Conservation (phyloP, 2,329 filamentous ascomycete genomes). For the Peltaster fructicola region DNA sequence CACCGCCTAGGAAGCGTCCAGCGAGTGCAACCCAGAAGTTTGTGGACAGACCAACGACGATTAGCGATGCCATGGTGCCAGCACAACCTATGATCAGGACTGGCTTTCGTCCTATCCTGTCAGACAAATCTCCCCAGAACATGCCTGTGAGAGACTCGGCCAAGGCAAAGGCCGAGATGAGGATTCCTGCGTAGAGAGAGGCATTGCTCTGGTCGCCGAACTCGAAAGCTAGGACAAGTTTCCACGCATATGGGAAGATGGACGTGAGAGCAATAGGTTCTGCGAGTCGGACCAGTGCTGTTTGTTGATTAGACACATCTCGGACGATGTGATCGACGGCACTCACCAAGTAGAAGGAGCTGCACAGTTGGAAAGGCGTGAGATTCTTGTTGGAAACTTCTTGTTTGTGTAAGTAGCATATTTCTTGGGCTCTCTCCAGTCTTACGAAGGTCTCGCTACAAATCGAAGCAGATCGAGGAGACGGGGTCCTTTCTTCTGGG, state of each 20-base stretch:
- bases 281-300: slow-evolving; percentile 80
- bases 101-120: slow-evolving; percentile 69
- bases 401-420: slow-evolving; percentile 44
- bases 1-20: slow-evolving; percentile 59
- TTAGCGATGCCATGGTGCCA: slow-evolving; percentile 66
- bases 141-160: slow-evolving; percentile 72
- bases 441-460: slow-evolving; percentile 9
- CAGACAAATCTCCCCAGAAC: slow-evolving; percentile 73
- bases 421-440: slow-evolving; percentile 5
- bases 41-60: slow-evolving; percentile 64
- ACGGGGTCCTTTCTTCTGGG: no score
- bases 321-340: neutral
- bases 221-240: slow-evolving; percentile 59
- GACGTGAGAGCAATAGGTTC: slow-evolving; percentile 87
- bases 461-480: no score
- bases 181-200: slow-evolving; percentile 71
- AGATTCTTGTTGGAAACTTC: slow-evolving; percentile 37
- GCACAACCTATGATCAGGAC: slow-evolving; percentile 64
- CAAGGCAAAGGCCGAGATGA: slow-evolving; percentile 73
- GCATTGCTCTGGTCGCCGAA: slow-evolving; percentile 57
- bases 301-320: slow-evolving; percentile 1
- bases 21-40: slow-evolving; percentile 72
- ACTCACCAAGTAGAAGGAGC: slow-evolving; percentile 66
- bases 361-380: slow-evolving; percentile 68
- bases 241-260: slow-evolving; percentile 84